phyloP scores from a whole-genome alignment of 2,329 filamentous ascomycete species.

The Penicillium crustosum region DNA sequence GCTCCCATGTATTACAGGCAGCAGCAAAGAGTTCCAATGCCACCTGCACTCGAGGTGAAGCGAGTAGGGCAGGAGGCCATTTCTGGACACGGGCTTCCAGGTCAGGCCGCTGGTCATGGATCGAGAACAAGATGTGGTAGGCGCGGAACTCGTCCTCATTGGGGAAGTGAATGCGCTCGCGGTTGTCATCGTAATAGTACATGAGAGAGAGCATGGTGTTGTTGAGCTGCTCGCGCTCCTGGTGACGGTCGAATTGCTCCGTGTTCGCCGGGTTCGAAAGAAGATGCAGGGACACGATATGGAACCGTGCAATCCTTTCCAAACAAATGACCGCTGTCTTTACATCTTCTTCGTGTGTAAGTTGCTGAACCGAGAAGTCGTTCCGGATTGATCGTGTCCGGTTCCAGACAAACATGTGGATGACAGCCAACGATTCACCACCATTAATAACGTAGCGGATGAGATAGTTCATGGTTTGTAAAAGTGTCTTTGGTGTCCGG shows the following conservation, averaged over 20 bases:
- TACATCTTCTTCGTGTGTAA: conserved; percentile 58
- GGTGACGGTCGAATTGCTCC: conserved; percentile 56
- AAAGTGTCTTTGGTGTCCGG: conserved; percentile 54
- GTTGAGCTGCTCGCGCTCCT: conserved; percentile 65
- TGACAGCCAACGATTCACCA: conserved; percentile 49
- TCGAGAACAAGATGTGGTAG: conserved; percentile 60
- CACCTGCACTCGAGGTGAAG: conserved; percentile 54
- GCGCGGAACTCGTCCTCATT: conserved; percentile 66
- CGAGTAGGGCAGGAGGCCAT: conserved; percentile 52
- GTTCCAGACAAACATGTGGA: conserved; percentile 66
- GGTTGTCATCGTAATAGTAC: conserved; percentile 60
- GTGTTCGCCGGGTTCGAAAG: conserved; percentile 53
- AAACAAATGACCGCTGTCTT: conserved; percentile 59
- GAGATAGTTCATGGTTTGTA: conserved; percentile 50
- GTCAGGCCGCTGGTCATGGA: conserved; percentile 53
- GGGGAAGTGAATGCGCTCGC: conserved; percentile 49
- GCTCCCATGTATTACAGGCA: conserved; percentile 54
- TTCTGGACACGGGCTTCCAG: conserved; percentile 59
- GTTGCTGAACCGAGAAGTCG: conserved; percentile 63
- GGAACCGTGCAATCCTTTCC: conserved; percentile 64
- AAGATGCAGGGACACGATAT: conserved; percentile 62
- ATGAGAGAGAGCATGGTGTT: conserved; percentile 62
- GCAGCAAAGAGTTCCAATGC: conserved; percentile 59
- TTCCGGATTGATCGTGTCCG: conserved; percentile 64
- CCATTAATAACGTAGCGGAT: conserved; percentile 54